Base-by-base conservation (phyloP, 306 rosid species). In the Glycyrrhiza uralensis region DNA sequence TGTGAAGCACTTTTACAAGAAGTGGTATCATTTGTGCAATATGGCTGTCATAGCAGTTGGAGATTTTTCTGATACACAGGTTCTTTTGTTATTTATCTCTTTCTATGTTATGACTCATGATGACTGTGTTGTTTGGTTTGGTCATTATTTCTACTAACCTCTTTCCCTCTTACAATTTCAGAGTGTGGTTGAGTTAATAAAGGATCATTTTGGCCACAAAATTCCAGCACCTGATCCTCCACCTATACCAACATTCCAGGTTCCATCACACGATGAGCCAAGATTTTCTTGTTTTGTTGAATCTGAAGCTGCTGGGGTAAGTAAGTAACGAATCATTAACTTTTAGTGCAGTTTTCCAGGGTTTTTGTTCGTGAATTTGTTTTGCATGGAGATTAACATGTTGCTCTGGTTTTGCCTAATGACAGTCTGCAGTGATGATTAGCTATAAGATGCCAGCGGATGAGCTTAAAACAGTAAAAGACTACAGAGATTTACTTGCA, bases 31-130 rank as follows among this genome's bases (percentile, higher is more conserved):
- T 82, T 83, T 93, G 69, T 78, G 88, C 83, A 91, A 93, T 71
- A 93, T 91, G 98, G 98, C 98, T 38, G 96, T 93, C 51, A 85
- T 93, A 75, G 97, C 98, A 49, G 96, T 93, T 60, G 98, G 98
- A 56, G 97, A 93, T 88, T 91, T 93, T 79, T 61, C 94, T 81
- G 91, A 93, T 68, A 82, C 97, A 4, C 80, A 89, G 98, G 98
- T 93, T 72, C 69, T 80, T 42, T 70, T 38, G 69, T 76, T 47
- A 2, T 79, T 66, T 41, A 55, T 77, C 28, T 12, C 64, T 70
- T 67, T 39, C 44, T 46, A 36, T 54, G 59, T 85, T 71, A 76
- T 76, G 72, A 52, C 36, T 41, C 47, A 55, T 85, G 68, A 76
- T 76, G 72, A 52, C 36, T 41, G 32, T 19, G 66, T 60, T 63